Evolutionary conservation across 2,329 filamentous ascomycete species (phyloP).

Genomic region (Sarocladium strictum): DNA sequence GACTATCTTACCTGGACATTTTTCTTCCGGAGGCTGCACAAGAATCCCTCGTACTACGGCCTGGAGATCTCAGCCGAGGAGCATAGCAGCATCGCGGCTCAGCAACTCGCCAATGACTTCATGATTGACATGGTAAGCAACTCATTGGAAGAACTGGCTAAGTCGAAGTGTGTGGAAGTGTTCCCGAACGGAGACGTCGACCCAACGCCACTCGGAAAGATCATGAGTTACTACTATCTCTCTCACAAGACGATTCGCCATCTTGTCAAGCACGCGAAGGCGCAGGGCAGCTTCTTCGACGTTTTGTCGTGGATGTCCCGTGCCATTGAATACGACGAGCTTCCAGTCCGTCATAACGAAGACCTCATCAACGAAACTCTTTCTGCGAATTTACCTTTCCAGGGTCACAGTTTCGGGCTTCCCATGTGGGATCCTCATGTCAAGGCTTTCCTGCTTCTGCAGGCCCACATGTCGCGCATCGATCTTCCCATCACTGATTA

Average conservation of each 20-base stretch:
- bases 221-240: constrained; percentile 99
- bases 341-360: constrained; percentile 96
- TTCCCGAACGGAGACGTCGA: constrained; percentile 86
- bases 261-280: constrained; percentile 70
- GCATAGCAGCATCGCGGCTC: constrained; percentile 79
- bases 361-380: constrained; percentile 94
- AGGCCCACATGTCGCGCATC: constrained; percentile 91
- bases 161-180: constrained; percentile 77
- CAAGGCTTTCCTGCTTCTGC: constrained; percentile 88
- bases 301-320: constrained; percentile 87
- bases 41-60: constrained; percentile 97
- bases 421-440: constrained; percentile 99
- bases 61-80: constrained; percentile 90
- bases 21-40: constrained; percentile 95
- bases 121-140: constrained; percentile 90
- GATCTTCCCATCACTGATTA: constrained; percentile 94
- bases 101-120: constrained; percentile 84
- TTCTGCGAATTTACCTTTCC: constrained; percentile 68
- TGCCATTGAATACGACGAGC: constrained; percentile 93
- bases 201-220: constrained; percentile 86
- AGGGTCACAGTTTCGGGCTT: constrained; percentile 56
- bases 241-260: constrained; percentile 92
- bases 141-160: constrained; percentile 73
- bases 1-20: constrained; percentile 99
- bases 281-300: constrained; percentile 70